These are phyloP conservation scores for Plasmodium knowlesi DNA, from an alignment of 169 alveolate species.

Conservation along the genomic window DNA sequence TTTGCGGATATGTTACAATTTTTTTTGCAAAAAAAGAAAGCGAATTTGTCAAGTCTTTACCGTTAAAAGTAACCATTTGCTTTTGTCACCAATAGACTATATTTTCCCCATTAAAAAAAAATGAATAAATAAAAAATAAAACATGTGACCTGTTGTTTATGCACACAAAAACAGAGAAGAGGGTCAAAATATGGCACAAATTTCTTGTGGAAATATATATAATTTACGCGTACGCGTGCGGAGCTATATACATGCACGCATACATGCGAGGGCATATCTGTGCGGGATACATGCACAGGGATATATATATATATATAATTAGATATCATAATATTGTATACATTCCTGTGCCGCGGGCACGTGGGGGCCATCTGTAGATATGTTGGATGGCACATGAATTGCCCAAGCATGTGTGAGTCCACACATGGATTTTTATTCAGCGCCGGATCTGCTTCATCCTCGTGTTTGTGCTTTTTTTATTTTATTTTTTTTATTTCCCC, in stretches of 20 bases:
- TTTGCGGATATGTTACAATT: neutral
- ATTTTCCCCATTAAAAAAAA: neutral
- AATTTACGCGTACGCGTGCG: neutral
- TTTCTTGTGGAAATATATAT: neutral
- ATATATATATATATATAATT: no score
- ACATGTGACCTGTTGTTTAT: neutral
- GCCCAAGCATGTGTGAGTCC: neutral
- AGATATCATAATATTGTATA: no score
- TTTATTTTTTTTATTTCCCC: neutral
- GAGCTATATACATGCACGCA: neutral
- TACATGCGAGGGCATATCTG: neutral
- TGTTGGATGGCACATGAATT: neutral
- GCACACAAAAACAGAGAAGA: neutral
- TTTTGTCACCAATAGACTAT: neutral
- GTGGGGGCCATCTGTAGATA: neutral
- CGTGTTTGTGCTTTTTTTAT: neutral
- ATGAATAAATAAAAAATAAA: neutral
- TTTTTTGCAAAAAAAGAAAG: neutral
- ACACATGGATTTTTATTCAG: neutral
- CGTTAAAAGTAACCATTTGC: neutral
- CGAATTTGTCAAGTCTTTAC: neutral
- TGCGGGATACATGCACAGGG: neutral
- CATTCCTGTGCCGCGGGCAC: neutral
- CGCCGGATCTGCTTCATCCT: neutral
- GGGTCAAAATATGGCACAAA: neutral